Percentiles rank a stretch among this genome's conserved stretches.
These are phyloP conservation scores for Eutrema heterophyllum DNA, from an alignment of 345 rosid species.

Conservation along the genomic window DNA sequence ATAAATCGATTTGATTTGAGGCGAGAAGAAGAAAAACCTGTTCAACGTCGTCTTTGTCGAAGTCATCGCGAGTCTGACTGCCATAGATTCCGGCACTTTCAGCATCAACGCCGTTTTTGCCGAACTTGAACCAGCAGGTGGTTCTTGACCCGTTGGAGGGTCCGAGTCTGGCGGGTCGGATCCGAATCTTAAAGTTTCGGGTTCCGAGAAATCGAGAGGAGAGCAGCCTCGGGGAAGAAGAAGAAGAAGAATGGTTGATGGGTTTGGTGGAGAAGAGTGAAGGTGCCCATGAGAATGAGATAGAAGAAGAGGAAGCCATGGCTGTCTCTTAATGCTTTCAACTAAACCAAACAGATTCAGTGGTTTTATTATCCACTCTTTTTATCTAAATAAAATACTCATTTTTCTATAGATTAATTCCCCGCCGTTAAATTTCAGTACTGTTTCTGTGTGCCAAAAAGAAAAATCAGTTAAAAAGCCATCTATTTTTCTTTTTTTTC, in stretches of 20 bases:
- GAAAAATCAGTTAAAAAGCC: neutral
- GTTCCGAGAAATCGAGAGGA: constrained; percentile 52
- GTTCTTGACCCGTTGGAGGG: constrained; percentile 67
- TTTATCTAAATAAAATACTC: neutral
- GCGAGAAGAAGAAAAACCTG: constrained; percentile 53
- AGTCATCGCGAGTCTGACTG: constrained; percentile 82
- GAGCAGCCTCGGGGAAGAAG: constrained; percentile 31
- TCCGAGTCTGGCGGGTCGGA: constrained; percentile 40
- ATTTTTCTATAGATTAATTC: neutral
- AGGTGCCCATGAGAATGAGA: constrained; percentile 32
- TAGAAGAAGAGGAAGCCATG: constrained; percentile 39
- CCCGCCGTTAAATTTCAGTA: constrained; percentile 8
- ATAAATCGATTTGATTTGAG: neutral
- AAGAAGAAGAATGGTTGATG: neutral
- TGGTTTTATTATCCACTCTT: constrained; percentile 23
- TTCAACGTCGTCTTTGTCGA: constrained; percentile 93
- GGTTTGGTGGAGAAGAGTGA: constrained; percentile 34
- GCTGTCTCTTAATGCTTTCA: constrained; percentile 10
- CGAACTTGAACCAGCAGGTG: constrained; percentile 85
- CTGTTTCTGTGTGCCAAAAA: neutral
- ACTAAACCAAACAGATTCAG: constrained; percentile 11
- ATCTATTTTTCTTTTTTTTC: neutral
- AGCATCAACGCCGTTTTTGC: constrained; percentile 87
- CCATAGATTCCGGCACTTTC: constrained; percentile 96
- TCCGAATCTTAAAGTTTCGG: constrained; percentile 16